These are phyloP conservation scores for Trichoderma sp. DNA, from an alignment of 2,329 filamentous ascomycete genomes.

Conservation along the genomic window DNA sequence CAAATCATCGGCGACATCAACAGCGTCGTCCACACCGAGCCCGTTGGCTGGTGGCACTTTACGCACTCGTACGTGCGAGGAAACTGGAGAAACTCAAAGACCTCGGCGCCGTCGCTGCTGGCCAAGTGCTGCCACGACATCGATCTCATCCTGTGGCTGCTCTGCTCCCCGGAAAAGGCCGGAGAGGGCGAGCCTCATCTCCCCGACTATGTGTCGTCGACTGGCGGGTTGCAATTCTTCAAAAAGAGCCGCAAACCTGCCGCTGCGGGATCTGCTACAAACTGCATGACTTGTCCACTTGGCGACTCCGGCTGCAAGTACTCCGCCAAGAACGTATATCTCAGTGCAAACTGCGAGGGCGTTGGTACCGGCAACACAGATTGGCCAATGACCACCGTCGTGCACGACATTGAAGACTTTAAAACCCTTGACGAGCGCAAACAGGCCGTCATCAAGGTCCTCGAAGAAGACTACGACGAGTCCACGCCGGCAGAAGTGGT, in stretches of 20 bases:
- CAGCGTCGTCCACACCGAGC: slow-evolving; percentile 89
- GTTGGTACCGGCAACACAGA: slow-evolving; percentile 67
- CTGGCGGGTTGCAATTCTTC: slow-evolving; percentile 79
- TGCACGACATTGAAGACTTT: slow-evolving; percentile 87
- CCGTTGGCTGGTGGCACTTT: slow-evolving; percentile 96
- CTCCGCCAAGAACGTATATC: slow-evolving; percentile 82
- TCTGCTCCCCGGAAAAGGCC: slow-evolving; percentile 68
- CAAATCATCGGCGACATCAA: slow-evolving; percentile 80
- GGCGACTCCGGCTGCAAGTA: slow-evolving; percentile 78
- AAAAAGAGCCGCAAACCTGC: slow-evolving; percentile 73
- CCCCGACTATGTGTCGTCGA: slow-evolving; percentile 74
- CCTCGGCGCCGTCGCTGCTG: slow-evolving; percentile 77
- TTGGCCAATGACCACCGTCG: slow-evolving; percentile 90
- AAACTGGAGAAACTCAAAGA: slow-evolving; percentile 86
- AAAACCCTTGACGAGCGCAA: slow-evolving; percentile 48
- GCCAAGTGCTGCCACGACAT: slow-evolving; percentile 98
- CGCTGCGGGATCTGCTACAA: slow-evolving; percentile 76
- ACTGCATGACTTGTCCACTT: slow-evolving; percentile 74
- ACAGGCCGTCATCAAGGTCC: slow-evolving; percentile 48
- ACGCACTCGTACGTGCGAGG: slow-evolving; percentile 87
- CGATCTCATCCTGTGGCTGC: slow-evolving; percentile 87
- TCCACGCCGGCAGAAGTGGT: slow-evolving; percentile 53
- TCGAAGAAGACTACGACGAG: slow-evolving; percentile 58
- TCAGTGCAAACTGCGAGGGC: slow-evolving; percentile 63
- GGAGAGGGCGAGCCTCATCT: slow-evolving; percentile 64